Evolutionary conservation across 768 basidiomycete species (phyloP), one percentile per base, ranked within the genome.

Genomic region (Plicaturopsis crispa): DNA sequence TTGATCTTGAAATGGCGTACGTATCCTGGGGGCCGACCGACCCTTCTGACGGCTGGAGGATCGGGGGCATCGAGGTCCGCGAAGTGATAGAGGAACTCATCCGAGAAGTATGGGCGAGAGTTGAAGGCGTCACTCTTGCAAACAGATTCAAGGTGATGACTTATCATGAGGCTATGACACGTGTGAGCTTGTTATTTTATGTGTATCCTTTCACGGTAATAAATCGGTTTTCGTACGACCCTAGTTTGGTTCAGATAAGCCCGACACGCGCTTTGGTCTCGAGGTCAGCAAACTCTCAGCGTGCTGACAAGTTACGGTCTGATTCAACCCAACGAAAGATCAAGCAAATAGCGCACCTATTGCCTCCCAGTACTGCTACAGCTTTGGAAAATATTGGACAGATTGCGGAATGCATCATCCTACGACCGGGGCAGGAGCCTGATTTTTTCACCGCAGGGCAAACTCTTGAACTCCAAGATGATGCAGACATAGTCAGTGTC

Each of bases 1-100:
- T 97, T 44, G 93, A 97, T 76, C 61, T 97, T 45, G 93, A 97
- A 63, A 93, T 96, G 86, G 90, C 85, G 2, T 97, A 85, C 61
- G 81, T 93, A 13, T 83, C 84, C 6, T 96, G 93, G 80, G 83
- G 82, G 35, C 46, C 53, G 22, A 26, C 40, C 23, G 18, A 38
- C 5, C 31, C 46, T 6, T 42, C 50, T 35, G 60, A 72, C 41
- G 42, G 45, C 7, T 97, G 93, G 93, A 69, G 78, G 37, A 93
- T 97, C 38, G 93, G 93, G 17, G 92, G 89, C 13, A 56, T 56
- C 18, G 79, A 96, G 67, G 80, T 97, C 31, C 80, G 87, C 54
- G 66, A 76, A 45, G 70, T 87, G 31, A 73, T 90, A 33, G 88
- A 97, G 64, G 69, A 66, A 6, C 59, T 96, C 39, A 68, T 94